Evolutionary conservation across 176 grass and related monocot genomes (phyloP).

Genomic region (Luzula sylvatica): DNA sequence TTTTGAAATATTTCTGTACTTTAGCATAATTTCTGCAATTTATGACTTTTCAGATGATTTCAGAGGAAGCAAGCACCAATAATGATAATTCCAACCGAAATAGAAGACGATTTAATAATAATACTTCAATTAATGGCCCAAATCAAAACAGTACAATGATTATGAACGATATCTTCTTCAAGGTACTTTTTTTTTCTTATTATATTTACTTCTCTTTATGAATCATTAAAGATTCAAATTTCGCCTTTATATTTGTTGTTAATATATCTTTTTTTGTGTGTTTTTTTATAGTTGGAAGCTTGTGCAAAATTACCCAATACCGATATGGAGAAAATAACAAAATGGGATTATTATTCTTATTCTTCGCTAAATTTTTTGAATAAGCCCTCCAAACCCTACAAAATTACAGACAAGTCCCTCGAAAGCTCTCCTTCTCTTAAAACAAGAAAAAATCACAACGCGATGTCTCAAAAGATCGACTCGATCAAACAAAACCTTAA

Average conservation of each 20-base stretch:
- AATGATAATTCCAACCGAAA: too few relatives aligned
- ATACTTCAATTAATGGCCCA: slow-evolving; percentile 6
- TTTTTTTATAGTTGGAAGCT: slow-evolving; percentile 37
- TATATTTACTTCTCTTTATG: too few relatives aligned
- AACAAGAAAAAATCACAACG: slow-evolving; percentile 66
- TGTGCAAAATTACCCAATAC: slow-evolving; percentile 50
- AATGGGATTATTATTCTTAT: slow-evolving; percentile 44
- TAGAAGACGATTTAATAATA: too few relatives aligned
- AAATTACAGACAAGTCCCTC: slow-evolving; percentile 27
- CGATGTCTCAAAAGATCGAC: slow-evolving; percentile 34
- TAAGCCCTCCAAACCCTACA: slow-evolving; percentile 22
- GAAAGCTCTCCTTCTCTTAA: slow-evolving; percentile 23
- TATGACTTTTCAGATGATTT: slow-evolving; percentile 14
- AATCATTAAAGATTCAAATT: too few relatives aligned
- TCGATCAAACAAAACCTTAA: slow-evolving; percentile 47
- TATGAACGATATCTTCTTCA: slow-evolving; percentile 9
- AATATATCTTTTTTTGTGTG: not conserved
- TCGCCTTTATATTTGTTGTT: not conserved
- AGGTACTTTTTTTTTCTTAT: slow-evolving; percentile 12
- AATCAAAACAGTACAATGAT: too few relatives aligned
- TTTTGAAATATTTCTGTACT: too few relatives aligned
- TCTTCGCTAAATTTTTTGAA: slow-evolving; percentile 20
- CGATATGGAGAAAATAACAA: slow-evolving; percentile 64
- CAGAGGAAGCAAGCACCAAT: not conserved
- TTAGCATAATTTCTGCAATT: too few relatives aligned